Evolutionary conservation across 2,329 filamentous ascomycete genomes (phyloP), one percentile per base, ranked within the genome.

Genomic region (Xylariaceae sp.): DNA sequence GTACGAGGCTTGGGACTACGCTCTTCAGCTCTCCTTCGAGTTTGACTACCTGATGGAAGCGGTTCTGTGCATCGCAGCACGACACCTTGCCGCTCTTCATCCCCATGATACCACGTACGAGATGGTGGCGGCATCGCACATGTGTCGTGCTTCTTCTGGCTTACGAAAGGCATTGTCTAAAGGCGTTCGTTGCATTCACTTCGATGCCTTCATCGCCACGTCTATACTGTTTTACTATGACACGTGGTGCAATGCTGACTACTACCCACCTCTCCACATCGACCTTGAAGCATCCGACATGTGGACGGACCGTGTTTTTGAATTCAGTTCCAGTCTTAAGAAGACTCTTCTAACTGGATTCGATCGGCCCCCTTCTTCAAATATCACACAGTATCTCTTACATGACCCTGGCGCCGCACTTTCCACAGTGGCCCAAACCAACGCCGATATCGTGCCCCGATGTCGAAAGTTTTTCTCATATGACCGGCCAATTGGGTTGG

Each of bases 191-290:
- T 36, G 12, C 12, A 52, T 49, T 27, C 44, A 58, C 31, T 42
- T 56, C 12, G 60, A 62, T 41, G 51, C 57, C 6, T 62, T 61
- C 41, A 50, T 61, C 9, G 57, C 54, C 6, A 60, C 58, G 10
- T 57, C 57, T 1, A 18, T 58, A 0, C 48, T 62, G 19, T 32
- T 62, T 2, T 58, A 62, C 40, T 57, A 53, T 38, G 55, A 60
- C 35, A 52, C 57, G 12, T 62, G 60, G 60, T 45, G 49, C 10
- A 57, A 51, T 38, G 49, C 52, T 1, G 57, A 62, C 27, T 51
- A 49, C 15, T 43, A 41, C 19, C 5, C 40, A 9, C 38, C 49
- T 11, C 27, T 11, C 12, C 17, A 42, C 39, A 17, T 41, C 2
- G 33, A 39, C 9, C 31, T n/a, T 5, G 12, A 32, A 43, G 15